Conservation (phyloP, 305 asterid genomes). For the Fraxinus platypoda region DNA sequence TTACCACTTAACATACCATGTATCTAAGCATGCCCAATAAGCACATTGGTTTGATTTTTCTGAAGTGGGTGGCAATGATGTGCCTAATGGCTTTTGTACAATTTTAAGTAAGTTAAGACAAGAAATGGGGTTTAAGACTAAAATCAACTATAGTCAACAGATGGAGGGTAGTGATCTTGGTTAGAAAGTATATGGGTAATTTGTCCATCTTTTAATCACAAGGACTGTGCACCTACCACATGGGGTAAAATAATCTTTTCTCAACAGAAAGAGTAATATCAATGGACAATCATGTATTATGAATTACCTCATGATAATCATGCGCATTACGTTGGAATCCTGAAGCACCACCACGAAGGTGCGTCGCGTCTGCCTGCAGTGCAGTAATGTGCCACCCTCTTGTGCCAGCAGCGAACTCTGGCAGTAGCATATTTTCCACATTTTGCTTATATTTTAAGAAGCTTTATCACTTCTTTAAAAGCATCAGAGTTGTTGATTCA, state of each 20-base stretch:
- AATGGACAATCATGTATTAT: neutral
- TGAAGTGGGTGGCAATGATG: neutral
- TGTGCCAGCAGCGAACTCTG: neutral
- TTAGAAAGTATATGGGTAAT: neutral
- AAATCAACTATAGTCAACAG: neutral
- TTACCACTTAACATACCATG: neutral
- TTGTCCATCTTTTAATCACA: neutral
- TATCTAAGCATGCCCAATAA: neutral
- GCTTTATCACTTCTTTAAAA: neutral
- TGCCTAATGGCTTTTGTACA: neutral
- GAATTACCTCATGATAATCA: neutral
- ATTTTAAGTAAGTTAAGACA: neutral
- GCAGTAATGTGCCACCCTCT: neutral
- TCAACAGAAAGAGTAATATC: neutral
- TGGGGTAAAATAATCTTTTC: neutral
- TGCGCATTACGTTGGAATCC: neutral
- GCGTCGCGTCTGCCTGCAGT: neutral
- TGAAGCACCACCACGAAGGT: neutral
- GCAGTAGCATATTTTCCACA: neutral
- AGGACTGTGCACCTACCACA: neutral
- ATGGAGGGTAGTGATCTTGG: neutral
- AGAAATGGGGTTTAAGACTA: neutral
- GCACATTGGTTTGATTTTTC: neutral
- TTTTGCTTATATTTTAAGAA: neutral
- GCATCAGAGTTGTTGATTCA: neutral